phyloP scores from a whole-genome alignment of 75 land plant species.

The Pinus taeda region DNA sequence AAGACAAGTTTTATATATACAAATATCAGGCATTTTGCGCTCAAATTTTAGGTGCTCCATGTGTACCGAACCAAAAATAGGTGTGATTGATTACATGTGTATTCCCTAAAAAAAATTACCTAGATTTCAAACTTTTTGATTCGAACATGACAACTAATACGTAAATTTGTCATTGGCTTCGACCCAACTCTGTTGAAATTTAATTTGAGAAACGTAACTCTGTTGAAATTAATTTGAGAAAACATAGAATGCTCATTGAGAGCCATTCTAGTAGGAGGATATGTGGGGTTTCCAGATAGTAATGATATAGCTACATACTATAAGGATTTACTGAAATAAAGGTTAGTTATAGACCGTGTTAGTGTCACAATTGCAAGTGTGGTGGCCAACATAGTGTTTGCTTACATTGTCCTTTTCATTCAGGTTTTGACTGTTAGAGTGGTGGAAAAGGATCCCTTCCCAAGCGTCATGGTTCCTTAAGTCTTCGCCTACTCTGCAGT shows the following conservation, averaged over 20 bases:
- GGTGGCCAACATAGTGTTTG: conserved; percentile 81
- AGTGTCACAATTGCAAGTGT: conserved; percentile 94
- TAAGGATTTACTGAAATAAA: conserved; percentile 69
- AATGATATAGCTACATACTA: conserved; percentile 74
- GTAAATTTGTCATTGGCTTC: too few species aligned
- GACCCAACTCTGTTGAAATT: too few species aligned
- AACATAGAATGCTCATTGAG: conserved; percentile 89
- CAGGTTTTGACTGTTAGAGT: conserved; percentile 78
- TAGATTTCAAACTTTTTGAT: too few species aligned
- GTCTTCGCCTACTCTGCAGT: conserved; percentile 75
- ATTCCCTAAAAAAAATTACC: too few species aligned
- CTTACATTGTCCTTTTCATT: conserved; percentile 63
- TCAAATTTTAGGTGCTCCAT: too few species aligned
- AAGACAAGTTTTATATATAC: too few species aligned
- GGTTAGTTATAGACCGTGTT: conserved; percentile 70
- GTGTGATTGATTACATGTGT: too few species aligned
- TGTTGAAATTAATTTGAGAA: conserved; percentile 58
- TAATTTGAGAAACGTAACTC: too few species aligned
- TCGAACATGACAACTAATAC: too few species aligned
- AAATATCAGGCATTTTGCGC: too few species aligned
- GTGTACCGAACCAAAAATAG: too few species aligned
- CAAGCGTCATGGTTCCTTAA: conserved; percentile 84
- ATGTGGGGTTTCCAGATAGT: conserved; percentile 91
- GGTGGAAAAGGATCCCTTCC: conserved; percentile 68
- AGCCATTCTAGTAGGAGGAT: conserved; percentile 92